These are phyloP conservation scores for Mycena pura DNA, from an alignment of 768 basidiomycete genomes.

Conservation along the genomic window DNA sequence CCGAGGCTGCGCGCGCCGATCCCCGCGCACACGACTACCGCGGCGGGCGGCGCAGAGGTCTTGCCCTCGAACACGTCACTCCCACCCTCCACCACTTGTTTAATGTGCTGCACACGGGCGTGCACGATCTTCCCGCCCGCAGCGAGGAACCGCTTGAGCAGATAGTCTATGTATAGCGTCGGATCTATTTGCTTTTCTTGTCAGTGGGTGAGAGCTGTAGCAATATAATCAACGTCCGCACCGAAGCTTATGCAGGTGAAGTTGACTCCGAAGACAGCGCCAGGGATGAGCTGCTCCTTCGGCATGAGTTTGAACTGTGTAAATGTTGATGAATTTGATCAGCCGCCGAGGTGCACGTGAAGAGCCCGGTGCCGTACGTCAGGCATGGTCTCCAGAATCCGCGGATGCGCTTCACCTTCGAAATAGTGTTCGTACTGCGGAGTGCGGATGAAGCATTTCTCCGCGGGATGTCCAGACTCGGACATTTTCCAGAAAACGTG, in stretches of 20 bases:
- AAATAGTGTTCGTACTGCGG: conserved; percentile 54
- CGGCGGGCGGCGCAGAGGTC: conserved; percentile 14
- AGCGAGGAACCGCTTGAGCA: conserved; percentile 61
- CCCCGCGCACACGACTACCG: conserved; percentile 28
- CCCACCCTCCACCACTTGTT: conserved; percentile 59
- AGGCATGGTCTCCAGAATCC: conserved; percentile 44
- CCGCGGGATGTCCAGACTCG: conserved; percentile 43
- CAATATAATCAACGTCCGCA: neutral
- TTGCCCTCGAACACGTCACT: conserved; percentile 25
- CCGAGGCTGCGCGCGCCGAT: conserved; percentile 59
- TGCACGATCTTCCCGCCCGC: conserved; percentile 61
- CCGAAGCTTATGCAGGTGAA: conserved; percentile 20
- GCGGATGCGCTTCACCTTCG: conserved; percentile 33
- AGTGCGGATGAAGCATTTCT: conserved; percentile 55
- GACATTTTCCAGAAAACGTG: conserved; percentile 60
- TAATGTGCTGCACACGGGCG: conserved; percentile 62
- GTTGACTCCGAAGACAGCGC: conserved; percentile 10
- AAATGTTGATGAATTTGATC: neutral
- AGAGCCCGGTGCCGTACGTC: conserved; percentile 37
- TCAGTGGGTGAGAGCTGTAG: too few species aligned
- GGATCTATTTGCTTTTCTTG: conserved; percentile 45
- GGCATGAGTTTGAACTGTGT: conserved; percentile 15
- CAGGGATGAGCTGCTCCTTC: conserved; percentile 11
- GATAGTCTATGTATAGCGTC: conserved; percentile 66
- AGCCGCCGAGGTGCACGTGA: neutral